A percentile compares a stretch with the other conserved stretches of the same genome.
Evolutionary conservation across 73 alveolate genomes (phyloP).

Genomic region (Durusdinium trenchii): DNA sequence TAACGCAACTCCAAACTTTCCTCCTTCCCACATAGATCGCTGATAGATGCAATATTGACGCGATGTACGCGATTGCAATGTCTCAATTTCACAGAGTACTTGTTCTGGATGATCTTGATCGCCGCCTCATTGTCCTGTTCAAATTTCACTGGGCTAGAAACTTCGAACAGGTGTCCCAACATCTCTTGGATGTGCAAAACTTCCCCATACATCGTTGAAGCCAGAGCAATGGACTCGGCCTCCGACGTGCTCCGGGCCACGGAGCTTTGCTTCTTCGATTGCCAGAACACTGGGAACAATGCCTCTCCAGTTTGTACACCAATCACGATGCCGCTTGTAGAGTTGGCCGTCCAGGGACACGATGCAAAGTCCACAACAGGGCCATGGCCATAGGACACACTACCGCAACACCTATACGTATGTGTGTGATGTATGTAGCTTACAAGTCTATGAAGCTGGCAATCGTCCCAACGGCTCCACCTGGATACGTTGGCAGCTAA

Average conservation of each 20-base stretch:
- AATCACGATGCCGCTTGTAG: neutral
- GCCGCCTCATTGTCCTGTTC: constrained; percentile 13
- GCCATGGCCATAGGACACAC: neutral
- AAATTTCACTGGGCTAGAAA: neutral
- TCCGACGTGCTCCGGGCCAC: neutral
- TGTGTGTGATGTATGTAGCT: neutral
- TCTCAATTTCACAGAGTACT: neutral
- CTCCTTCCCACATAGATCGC: neutral
- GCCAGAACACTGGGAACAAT: neutral
- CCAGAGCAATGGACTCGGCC: constrained; percentile 14
- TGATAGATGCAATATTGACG: neutral
- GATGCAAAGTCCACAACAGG: neutral
- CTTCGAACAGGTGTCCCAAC: neutral
- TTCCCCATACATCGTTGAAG: neutral
- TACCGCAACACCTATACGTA: neutral
- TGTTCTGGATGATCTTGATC: neutral
- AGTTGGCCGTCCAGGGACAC: neutral
- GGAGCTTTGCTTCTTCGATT: neutral
- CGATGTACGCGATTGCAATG: neutral
- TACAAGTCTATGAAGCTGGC: neutral
- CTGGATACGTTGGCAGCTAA: neutral
- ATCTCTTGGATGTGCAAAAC: neutral
- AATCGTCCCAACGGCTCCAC: neutral
- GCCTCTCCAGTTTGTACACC: neutral
- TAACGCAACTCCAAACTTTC: neutral